Conservation (phyloP, 495 filamentous ascomycete genomes). For the Cairneyella variabilis region DNA sequence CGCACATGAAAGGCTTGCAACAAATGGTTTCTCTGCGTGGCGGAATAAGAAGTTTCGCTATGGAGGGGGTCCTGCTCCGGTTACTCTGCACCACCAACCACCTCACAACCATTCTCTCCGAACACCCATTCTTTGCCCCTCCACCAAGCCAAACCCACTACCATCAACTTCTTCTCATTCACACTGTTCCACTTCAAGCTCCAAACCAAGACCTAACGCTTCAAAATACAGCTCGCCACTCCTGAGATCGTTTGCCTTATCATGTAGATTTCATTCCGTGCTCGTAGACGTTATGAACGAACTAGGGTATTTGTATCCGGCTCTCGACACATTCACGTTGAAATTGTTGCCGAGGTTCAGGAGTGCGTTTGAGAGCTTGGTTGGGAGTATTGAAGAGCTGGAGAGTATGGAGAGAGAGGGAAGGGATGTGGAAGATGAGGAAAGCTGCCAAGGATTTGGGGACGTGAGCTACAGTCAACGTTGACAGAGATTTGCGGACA, state of each 20-base stretch:
- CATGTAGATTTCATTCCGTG: conserved; percentile 3
- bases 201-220: too few relatives aligned
- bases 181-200: too few relatives aligned
- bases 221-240: conserved; percentile 2
- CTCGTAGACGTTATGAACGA: conserved; percentile 7
- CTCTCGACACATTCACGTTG: conserved; percentile 8
- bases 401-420: not conserved
- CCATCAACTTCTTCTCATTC: not conserved
- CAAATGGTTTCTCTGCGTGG: conserved; percentile 16
- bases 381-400: conserved; percentile 2
- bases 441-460: too few relatives aligned
- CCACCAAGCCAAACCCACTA: not conserved
- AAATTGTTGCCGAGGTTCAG: conserved; percentile 1
- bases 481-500: too few relatives aligned
- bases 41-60: conserved; percentile 11
- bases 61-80: conserved; percentile 17
- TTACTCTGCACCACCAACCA: conserved; percentile 25
- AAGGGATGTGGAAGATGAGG: not conserved
- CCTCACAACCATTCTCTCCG: too few relatives aligned
- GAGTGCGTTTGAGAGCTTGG: conserved; percentile 3
- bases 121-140: not conserved
- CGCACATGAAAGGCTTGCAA: conserved; percentile 14
- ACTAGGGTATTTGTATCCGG: conserved; percentile 10
- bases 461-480: too few relatives aligned
- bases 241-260: conserved; percentile 3